Conservation (phyloP, 108 stramenopile species). For the Cyclotella sp. region DNA sequence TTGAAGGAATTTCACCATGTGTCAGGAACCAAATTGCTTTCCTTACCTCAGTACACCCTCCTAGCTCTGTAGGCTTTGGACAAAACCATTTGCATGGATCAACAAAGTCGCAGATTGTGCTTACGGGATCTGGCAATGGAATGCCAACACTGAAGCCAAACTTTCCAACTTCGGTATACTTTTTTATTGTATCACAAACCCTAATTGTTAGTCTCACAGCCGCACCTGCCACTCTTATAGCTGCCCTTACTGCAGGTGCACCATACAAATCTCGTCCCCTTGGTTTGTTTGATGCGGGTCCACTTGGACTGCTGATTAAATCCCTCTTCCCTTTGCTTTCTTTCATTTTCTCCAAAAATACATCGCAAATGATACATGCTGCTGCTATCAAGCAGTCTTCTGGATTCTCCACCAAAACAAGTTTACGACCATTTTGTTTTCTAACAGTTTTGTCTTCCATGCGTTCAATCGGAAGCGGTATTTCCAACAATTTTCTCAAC, state of each 20-base stretch:
- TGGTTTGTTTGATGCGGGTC: background rate
- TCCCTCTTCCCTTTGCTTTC: background rate
- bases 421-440: background rate
- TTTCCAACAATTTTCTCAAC: constrained; percentile 18
- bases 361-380: constrained; percentile 13
- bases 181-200: background rate
- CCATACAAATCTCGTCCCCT: background rate
- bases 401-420: constrained; percentile 10
- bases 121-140: background rate
- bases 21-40: too few relatives aligned
- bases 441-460: background rate
- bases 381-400: constrained; percentile 15
- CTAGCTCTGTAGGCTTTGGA: too few relatives aligned
- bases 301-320: background rate
- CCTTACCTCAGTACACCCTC: too few relatives aligned
- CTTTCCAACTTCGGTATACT: background rate
- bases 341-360: constrained; percentile 6
- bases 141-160: constrained; percentile 6
- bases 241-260: background rate
- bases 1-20: too few relatives aligned
- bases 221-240: background rate
- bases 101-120: background rate
- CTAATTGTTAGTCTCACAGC: too few relatives aligned
- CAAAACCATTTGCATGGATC: constrained; percentile 35
- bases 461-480: constrained; percentile 26